Percentiles rank a stretch among this genome's conserved stretches.
These are phyloP conservation scores for Knoxdaviesia capensis DNA, from an alignment of 2,329 filamentous ascomycete genomes.

Conservation along the genomic window DNA sequence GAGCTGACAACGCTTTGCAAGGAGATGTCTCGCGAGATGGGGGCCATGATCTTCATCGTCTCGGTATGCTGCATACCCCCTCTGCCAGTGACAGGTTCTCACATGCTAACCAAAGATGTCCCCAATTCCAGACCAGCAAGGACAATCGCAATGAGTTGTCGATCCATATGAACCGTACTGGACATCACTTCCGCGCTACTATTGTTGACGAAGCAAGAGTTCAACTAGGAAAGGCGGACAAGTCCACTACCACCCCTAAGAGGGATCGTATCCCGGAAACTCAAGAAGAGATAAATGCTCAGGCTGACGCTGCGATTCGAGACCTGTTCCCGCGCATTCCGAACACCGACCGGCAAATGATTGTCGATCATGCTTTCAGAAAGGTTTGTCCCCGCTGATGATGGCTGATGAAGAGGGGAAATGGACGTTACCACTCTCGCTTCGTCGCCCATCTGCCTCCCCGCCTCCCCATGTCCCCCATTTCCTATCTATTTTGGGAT, in stretches of 20 bases:
- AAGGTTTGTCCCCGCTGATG: conserved; percentile 23
- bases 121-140: conserved; percentile 11
- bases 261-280: conserved; percentile 36
- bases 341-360: conserved; percentile 39
- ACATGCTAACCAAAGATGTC: background rate
- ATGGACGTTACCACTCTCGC: background rate
- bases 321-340: conserved; percentile 47
- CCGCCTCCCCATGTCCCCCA: background rate
- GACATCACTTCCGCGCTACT: conserved; percentile 36
- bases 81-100: background rate
- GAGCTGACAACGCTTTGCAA: conserved; percentile 40
- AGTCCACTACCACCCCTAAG: conserved; percentile 11
- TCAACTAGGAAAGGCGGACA: conserved; percentile 8
- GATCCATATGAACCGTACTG: conserved; percentile 35
- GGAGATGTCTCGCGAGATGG: conserved; percentile 39
- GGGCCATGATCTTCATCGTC: conserved; percentile 46
- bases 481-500: too few species aligned
- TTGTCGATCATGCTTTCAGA: conserved; percentile 42
- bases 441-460: background rate
- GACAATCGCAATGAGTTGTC: conserved; percentile 17
- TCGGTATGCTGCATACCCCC: conserved; percentile 25
- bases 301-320: conserved; percentile 40
- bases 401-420: background rate
- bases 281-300: conserved; percentile 38
- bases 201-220: conserved; percentile 36